Base-by-base conservation (phyloP, 2,329 filamentous ascomycete species). In the Cytospora mali region DNA sequence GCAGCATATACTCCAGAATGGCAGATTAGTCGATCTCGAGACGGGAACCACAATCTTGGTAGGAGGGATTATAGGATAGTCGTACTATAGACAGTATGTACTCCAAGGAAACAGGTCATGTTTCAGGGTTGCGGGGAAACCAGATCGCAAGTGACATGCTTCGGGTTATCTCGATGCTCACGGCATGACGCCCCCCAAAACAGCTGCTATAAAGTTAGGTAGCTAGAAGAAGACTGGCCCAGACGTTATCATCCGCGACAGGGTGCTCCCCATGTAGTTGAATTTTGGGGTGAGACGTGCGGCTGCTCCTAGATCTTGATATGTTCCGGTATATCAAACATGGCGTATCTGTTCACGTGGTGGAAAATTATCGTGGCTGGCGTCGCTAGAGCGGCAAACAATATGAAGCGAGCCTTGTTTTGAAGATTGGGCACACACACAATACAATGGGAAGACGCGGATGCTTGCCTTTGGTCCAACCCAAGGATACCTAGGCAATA, bases 401-500 rank as follows among this genome's bases (percentile, higher is more conserved):
- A 33, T 39, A 52, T 53, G 53, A 60, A n/a, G 16, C 33, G 33
- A 52, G 42, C 51, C 51, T 31, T 63, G 57, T 33, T n/a, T 52
- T 63, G 52, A 50, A 49, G 31, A 60, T 51, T 50, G 54, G 61
- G 21, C 23, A 46, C 56, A 21, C 49, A 50, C 35, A 61, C 53
- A 51, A 60, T 61, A 35, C 62, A 39, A 61, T 50, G 56, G 51
- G 50, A 55, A 29, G 31, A 56, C 52, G 58, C 57, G 62, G 58
- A 51, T 50, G 61, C 25, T 51, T 63, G 46, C 53, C 31, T 57
- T 48, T 21, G 25, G 35, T 58, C 31, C 33, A 58, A 33, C 49
- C 28, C 25, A 54, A 31, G 31, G 16, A 11, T n/a, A n/a, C n/a
- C n/a, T n/a, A n/a, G n/a, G n/a, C n/a, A 48, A 25, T 28, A 29